A percentile compares a stretch with the other conserved stretches of the same genome.
These are phyloP conservation scores for Aspergillus sp. DNA, from an alignment of 2,329 filamentous ascomycete genomes.

Conservation along the genomic window DNA sequence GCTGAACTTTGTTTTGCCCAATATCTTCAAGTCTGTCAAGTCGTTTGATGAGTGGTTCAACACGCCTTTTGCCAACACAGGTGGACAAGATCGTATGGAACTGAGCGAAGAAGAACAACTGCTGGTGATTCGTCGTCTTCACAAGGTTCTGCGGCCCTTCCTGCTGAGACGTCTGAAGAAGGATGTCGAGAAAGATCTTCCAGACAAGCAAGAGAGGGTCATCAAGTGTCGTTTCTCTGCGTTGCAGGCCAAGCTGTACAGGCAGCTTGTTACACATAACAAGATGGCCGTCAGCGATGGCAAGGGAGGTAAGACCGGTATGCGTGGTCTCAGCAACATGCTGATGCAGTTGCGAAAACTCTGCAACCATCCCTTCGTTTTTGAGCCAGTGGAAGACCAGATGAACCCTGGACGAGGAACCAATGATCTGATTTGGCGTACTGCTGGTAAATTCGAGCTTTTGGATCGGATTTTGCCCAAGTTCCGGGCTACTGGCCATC, in stretches of 20 bases:
- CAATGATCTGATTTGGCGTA: constrained; percentile 94
- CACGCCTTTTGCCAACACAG: constrained; percentile 97
- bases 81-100: constrained; percentile 98
- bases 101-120: constrained; percentile 99
- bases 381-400: constrained; percentile 95
- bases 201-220: constrained; percentile 98
- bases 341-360: constrained; percentile 99
- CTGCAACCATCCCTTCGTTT: constrained; percentile 98
- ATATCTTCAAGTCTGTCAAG: constrained; percentile 98
- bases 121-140: constrained; percentile 94
- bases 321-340: constrained; percentile 98
- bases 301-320: constrained; percentile 90
- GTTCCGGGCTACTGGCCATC: constrained; percentile 86
- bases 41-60: constrained; percentile 99
- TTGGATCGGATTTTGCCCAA: constrained; percentile 91
- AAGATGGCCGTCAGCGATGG: constrained; percentile 91
- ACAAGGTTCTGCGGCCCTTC: constrained; percentile 97
- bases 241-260: constrained; percentile 89
- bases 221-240: constrained; percentile 99
- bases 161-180: constrained; percentile 97
- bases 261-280: constrained; percentile 95
- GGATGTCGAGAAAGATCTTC: constrained; percentile 97
- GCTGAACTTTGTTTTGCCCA: constrained; percentile 96
- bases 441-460: constrained; percentile 94
- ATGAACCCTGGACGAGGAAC: constrained; percentile 89